Evolutionary conservation across 2,329 filamentous ascomycete genomes (phyloP).

Genomic region (Diplocarpon rosae): DNA sequence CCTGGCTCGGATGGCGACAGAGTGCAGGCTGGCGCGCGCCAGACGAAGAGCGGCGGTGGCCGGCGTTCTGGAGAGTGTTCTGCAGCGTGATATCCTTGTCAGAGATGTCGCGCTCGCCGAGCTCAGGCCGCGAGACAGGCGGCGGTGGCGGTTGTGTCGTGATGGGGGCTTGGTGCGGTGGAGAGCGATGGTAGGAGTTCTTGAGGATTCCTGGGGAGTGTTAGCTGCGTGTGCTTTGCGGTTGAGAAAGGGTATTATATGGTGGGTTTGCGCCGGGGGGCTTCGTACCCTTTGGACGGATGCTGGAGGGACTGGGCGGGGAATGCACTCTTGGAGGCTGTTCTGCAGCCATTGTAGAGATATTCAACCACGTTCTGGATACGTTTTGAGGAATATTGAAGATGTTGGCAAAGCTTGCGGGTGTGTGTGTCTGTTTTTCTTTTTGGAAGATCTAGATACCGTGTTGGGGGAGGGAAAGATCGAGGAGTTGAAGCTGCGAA

Average conservation of each 20-base stretch:
- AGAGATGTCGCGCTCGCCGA: constrained; percentile 32
- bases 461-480: too few relatives aligned
- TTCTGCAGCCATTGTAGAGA: constrained; percentile 20
- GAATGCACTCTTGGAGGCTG: constrained; percentile 20
- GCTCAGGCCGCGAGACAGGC: constrained; percentile 24
- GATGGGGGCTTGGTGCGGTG: constrained; percentile 32
- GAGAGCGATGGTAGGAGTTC: constrained; percentile 62
- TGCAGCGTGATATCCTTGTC: constrained; percentile 86
- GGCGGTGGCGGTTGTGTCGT: constrained; percentile 31
- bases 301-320: constrained; percentile 26
- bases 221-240: constrained; percentile 3
- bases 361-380: not conserved
- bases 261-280: too few relatives aligned
- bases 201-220: constrained; percentile 71
- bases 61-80: constrained; percentile 92
- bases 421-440: too few relatives aligned
- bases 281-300: constrained; percentile 29
- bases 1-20: constrained; percentile 32
- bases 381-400: too few relatives aligned
- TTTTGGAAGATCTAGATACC: too few relatives aligned
- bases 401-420: too few relatives aligned
- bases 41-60: constrained; percentile 74
- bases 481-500: too few relatives aligned
- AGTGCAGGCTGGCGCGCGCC: constrained; percentile 45
- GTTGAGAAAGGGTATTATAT: not conserved